phyloP scores from a whole-genome alignment of 139 green algal species.

The Coelastrella sp. region DNA sequence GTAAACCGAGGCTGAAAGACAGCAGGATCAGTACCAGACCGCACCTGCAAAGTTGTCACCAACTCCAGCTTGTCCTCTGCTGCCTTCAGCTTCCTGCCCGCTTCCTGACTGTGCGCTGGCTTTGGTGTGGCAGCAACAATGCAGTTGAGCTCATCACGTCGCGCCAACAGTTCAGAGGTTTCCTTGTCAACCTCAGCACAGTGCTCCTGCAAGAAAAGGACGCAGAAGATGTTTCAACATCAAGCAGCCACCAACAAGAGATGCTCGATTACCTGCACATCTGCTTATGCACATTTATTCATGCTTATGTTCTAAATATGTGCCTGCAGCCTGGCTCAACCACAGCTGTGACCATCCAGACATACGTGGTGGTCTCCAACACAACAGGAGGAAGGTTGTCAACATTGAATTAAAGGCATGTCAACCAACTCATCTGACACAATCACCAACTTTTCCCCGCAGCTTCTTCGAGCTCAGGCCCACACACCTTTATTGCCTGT shows the following conservation, averaged over 20 bases:
- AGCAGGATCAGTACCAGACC: not conserved
- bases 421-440: too few species aligned
- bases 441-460: too few species aligned
- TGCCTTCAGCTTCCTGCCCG: not conserved
- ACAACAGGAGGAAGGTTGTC: too few species aligned
- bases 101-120: slow-evolving; percentile 32
- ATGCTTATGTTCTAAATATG: too few species aligned
- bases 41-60: slow-evolving; percentile 21
- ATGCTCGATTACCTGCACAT: not conserved
- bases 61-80: slow-evolving; percentile 10
- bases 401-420: too few species aligned
- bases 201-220: not conserved
- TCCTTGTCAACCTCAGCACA: not conserved
- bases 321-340: too few species aligned
- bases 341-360: too few species aligned
- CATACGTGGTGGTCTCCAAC: too few species aligned
- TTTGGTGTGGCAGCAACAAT: not conserved
- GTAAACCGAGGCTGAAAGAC: too few species aligned
- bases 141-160: slow-evolving; percentile 20
- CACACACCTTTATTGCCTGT: not conserved
- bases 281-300: not conserved
- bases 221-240: not conserved
- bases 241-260: too few species aligned
- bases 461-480: not conserved
- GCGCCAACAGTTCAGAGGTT: not conserved